phyloP scores from a whole-genome alignment of 371 early-diverging fungal species.

The Chytridiales sp. region DNA sequence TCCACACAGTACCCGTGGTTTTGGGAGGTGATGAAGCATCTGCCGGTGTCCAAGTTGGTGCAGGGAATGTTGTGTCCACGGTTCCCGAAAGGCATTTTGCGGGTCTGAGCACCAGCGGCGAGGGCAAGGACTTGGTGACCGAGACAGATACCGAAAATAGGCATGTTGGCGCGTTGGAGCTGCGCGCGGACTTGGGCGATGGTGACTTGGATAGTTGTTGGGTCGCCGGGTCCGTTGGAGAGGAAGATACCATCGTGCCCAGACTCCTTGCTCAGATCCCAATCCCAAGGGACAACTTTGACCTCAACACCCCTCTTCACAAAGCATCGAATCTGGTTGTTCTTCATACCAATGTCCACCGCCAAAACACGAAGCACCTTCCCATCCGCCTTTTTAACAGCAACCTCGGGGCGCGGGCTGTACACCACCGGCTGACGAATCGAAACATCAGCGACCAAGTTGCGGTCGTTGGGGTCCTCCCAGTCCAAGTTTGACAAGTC shows the following conservation, averaged over 20 bases:
- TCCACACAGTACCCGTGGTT: conserved; percentile 98
- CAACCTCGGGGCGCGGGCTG: conserved; percentile 58
- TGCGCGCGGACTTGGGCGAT: conserved; percentile 68
- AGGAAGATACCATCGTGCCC: conserved; percentile 92
- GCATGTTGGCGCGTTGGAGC: conserved; percentile 70
- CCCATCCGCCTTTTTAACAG: conserved; percentile 68
- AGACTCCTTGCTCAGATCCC: conserved; percentile 68
- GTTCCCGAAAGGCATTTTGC: conserved; percentile 97
- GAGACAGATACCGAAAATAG: conserved; percentile 97
- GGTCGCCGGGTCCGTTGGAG: conserved; percentile 97
- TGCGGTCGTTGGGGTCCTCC: conserved; percentile 88
- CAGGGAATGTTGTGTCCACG: conserved; percentile 98
- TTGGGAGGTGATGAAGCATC: conserved; percentile 94
- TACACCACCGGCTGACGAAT: conserved; percentile 76
- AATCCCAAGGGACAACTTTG: conserved; percentile 93
- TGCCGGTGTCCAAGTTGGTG: conserved; percentile 88
- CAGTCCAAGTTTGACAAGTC: conserved; percentile 79
- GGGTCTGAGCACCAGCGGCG: conserved; percentile 89
- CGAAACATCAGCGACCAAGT: conserved; percentile 93
- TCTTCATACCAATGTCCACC: conserved; percentile 97
- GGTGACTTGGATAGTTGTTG: conserved; percentile 74
- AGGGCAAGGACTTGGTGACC: conserved; percentile 95
- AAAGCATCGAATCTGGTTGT: conserved; percentile 96
- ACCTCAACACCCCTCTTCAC: conserved; percentile 89
- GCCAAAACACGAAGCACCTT: conserved; percentile 81